Evolutionary conservation across 257 asterid species (phyloP).

Genomic region (Solanum rostratum): DNA sequence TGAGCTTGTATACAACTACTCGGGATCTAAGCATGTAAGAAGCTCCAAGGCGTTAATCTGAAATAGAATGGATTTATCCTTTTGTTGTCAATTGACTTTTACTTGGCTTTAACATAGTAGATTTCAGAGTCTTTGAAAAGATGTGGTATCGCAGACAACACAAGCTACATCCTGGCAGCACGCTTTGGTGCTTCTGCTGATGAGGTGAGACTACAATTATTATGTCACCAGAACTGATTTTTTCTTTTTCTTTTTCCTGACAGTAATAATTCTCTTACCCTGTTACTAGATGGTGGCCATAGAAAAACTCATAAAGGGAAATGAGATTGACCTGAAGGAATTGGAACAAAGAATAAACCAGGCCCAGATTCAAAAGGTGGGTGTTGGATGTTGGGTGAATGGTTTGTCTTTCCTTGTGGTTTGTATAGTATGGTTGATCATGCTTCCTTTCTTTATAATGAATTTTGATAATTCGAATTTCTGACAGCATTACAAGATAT

Average conservation of each 20-base stretch:
- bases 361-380: constrained; percentile 77
- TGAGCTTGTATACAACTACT: constrained; percentile 88
- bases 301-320: constrained; percentile 56
- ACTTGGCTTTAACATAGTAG: constrained; percentile 15
- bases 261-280: neutral
- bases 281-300: constrained; percentile 35
- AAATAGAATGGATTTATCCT: neutral
- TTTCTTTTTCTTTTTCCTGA: neutral
- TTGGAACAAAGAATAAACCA: constrained; percentile 53
- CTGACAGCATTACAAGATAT: constrained; percentile 67
- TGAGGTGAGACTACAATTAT: constrained; percentile 39
- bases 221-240: neutral
- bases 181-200: constrained; percentile 68
- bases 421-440: neutral
- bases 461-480: neutral
- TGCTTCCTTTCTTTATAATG: neutral
- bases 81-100: neutral
- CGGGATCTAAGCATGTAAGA: constrained; percentile 84
- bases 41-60: neutral
- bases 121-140: constrained; percentile 84
- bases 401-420: neutral
- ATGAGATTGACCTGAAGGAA: constrained; percentile 62
- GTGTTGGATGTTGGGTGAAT: neutral
- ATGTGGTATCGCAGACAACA: constrained; percentile 75
- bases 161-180: constrained; percentile 76